Percentiles rank a stretch among this genome's conserved stretches.
phyloP scores from a whole-genome alignment of 257 asterid genomes.

The Craterostigma plantagineum region DNA sequence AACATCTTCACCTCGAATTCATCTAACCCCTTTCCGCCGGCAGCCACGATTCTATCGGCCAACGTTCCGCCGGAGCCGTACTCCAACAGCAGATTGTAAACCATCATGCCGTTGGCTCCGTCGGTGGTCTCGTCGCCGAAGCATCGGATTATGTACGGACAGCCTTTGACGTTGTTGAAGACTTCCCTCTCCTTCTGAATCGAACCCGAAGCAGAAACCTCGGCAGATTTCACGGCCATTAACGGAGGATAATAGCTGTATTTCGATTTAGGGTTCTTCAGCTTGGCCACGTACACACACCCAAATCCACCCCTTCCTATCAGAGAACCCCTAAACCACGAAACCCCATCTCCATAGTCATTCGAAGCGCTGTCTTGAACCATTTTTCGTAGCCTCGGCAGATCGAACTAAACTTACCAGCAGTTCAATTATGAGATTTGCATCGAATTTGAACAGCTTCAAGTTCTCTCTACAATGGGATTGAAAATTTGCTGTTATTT shows the following conservation, averaged over 20 bases:
- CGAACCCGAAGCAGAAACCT: constrained; percentile 72
- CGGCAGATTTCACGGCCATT: constrained; percentile 97
- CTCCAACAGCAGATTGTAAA: constrained; percentile 64
- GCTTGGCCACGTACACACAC: constrained; percentile 61
- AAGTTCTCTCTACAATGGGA: not conserved
- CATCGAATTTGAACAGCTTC: not conserved
- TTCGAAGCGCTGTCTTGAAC: constrained; percentile 1
- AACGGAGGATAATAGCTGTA: constrained; percentile 46
- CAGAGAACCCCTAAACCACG: constrained; percentile 77
- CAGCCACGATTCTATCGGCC: constrained; percentile 10
- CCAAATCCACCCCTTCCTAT: constrained; percentile 91
- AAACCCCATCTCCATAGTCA: constrained; percentile 71
- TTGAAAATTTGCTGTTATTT: too few relatives aligned
- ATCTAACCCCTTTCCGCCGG: constrained; percentile 11
- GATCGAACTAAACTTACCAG: not conserved
- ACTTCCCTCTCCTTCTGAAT: constrained; percentile 90
- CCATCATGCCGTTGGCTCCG: constrained; percentile 55
- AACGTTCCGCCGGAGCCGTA: constrained; percentile 46
- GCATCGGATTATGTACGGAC: constrained; percentile 44
- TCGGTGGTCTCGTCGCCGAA: constrained; percentile 77
- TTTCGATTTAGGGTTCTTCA: constrained; percentile 59
- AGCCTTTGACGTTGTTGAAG: constrained; percentile 39
- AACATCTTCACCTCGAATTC: constrained; percentile 11
- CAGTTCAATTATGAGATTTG: not conserved
- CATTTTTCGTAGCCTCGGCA: not conserved